Evolutionary conservation across 129 eudicot species (phyloP).

Genomic region (Mikania micrantha): DNA sequence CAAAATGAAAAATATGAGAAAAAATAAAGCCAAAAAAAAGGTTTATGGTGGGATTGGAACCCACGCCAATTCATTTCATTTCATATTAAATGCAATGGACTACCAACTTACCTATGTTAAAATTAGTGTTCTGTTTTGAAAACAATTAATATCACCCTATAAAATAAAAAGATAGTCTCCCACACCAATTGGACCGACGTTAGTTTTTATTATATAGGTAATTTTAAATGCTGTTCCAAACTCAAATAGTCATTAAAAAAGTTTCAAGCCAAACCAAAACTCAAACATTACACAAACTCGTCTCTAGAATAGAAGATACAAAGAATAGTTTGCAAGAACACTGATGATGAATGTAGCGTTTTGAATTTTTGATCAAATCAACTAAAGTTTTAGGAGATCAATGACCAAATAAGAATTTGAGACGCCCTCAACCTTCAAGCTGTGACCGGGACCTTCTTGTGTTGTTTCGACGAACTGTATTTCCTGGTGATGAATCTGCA

Average conservation of each 20-base stretch:
- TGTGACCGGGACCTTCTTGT: conserved; percentile 53
- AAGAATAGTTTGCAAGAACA: neutral
- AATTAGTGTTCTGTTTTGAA: too few species aligned
- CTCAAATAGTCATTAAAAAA: neutral
- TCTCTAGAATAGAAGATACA: neutral
- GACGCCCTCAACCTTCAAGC: conserved; percentile 35
- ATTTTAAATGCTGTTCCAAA: neutral
- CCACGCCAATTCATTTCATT: too few species aligned
- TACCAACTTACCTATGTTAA: too few species aligned
- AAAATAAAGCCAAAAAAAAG: too few species aligned
- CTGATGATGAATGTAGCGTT: neutral
- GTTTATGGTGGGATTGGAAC: too few species aligned
- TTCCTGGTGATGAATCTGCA: conserved; percentile 82
- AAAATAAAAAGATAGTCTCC: too few species aligned
- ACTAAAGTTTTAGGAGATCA: neutral
- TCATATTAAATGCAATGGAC: too few species aligned
- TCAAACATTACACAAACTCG: neutral
- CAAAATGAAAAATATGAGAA: too few species aligned
- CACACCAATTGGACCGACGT: too few species aligned
- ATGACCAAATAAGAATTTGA: conserved; percentile 19
- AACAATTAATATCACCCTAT: too few species aligned
- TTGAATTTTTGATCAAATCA: conserved; percentile 8
- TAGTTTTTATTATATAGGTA: too few species aligned
- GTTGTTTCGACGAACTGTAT: conserved; percentile 68
- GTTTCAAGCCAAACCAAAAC: neutral